A percentile compares a stretch with the other conserved stretches of the same genome.
These are phyloP conservation scores for Eurotiales sp. DNA, from an alignment of 2,329 filamentous ascomycete genomes.

Conservation along the genomic window DNA sequence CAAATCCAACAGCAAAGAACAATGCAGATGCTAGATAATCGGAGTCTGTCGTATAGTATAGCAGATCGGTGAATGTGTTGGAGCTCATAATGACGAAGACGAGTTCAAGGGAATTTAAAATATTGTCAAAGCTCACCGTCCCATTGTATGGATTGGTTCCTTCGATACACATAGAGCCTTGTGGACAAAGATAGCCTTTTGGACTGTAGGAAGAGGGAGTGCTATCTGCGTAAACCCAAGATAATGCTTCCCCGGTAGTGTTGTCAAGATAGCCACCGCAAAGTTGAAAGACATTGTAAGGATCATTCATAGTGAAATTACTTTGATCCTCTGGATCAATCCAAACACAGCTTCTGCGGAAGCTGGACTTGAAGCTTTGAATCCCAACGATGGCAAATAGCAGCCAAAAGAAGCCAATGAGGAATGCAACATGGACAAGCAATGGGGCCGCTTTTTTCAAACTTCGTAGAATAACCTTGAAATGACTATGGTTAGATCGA, in stretches of 20 bases:
- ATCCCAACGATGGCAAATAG: conserved; percentile 95
- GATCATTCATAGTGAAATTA: conserved; percentile 41
- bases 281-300: conserved; percentile 65
- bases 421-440: conserved; percentile 85
- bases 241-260: conserved; percentile 52
- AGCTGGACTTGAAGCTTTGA: conserved; percentile 87
- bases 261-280: conserved; percentile 78
- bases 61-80: conserved; percentile 91
- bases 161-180: conserved; percentile 78
- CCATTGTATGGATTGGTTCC: conserved; percentile 73
- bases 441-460: conserved; percentile 92
- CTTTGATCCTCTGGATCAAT: conserved; percentile 53
- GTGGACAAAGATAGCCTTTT: conserved; percentile 87
- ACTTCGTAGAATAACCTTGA: conserved; percentile 86
- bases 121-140: conserved; percentile 94
- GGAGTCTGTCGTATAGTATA: conserved; percentile 89
- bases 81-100: conserved; percentile 98
- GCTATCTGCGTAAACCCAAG: conserved; percentile 64
- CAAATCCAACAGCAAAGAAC: conserved; percentile 68
- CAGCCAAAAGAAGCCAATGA: conserved; percentile 97
- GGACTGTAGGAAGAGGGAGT: conserved; percentile 47
- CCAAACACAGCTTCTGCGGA: conserved; percentile 76
- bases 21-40: conserved; percentile 85
- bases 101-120: conserved; percentile 83
- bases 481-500: conserved; percentile 20